Base-by-base conservation (phyloP, 2,329 filamentous ascomycete species). In the Mycosphaerella sp. region DNA sequence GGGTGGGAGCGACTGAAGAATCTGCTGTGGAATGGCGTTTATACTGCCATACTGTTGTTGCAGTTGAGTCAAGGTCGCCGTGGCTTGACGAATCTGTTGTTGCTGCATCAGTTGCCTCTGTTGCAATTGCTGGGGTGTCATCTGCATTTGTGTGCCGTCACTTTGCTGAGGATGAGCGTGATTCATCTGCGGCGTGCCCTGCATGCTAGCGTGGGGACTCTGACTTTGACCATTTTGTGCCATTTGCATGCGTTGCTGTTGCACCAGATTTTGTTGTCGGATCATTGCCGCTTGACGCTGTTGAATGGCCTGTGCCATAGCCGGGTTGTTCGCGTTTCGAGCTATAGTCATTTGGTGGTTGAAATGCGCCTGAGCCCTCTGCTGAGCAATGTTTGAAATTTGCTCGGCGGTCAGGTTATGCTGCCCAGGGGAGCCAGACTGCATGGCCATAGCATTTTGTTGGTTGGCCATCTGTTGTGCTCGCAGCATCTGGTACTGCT, bases 301-400 rank as follows among this genome's bases (percentile, higher is more conserved):
- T 10, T 54, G 56, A n/a, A 62, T 42, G 58, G 62, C 54, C 58
- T 64, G 57, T 55, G 56, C 57, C 59, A 53, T 57, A 48, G 57
- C 58, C 31, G 58, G 60, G 26, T 60, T 58, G 5, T 54, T 41
- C 45, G 53, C 55, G 36, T 56, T 53, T 58, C 63, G 61, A 21
- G 59, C 56, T 47, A 59, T 54, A 55, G 69, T 63, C 38, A 58
- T 59, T 45, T 68, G 58, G 46, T 61, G 62, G 10, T 48, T 55
- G 48, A 61, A 57, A 48, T 59, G 55, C 45, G 70, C 67, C 41
- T 70, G 66, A 29, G 26, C 26, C 26, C 26, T 29, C 45, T 67
- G 68, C 21, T 65, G 67, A 46, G 48, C 48, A 41, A 70, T 67
- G 17, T 69, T 61, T 48, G 70, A 68, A 29, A 70, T 63, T 32